Percentiles rank a stretch among this genome's conserved stretches.
Conservation (phyloP, 306 rosid genomes). For the Ormosia semicastrata region DNA sequence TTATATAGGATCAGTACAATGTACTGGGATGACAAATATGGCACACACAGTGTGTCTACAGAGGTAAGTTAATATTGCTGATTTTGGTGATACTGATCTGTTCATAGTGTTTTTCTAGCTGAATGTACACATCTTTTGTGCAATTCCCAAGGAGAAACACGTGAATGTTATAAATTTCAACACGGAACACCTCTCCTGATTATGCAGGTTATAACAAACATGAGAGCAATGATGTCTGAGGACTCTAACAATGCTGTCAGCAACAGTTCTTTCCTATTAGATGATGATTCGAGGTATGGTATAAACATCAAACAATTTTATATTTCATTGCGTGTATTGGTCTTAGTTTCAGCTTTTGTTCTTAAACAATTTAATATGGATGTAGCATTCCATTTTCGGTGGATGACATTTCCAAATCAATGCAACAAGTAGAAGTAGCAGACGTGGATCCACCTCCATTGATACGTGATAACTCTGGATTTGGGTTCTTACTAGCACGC, state of each 20-base stretch:
- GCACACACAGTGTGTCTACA: constrained; percentile 30
- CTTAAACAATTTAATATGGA: neutral
- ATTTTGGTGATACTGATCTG: too few species aligned
- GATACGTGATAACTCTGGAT: constrained; percentile 70
- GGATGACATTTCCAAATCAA: constrained; percentile 71
- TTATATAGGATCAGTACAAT: constrained; percentile 75
- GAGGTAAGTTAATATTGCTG: too few species aligned
- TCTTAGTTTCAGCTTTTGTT: neutral
- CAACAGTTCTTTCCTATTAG: constrained; percentile 72
- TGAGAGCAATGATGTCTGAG: constrained; percentile 71
- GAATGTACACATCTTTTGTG: neutral
- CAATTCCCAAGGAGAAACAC: neutral
- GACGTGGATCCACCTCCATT: constrained; percentile 72
- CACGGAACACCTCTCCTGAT: neutral
- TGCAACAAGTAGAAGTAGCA: constrained; percentile 56
- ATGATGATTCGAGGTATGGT: constrained; percentile 71
- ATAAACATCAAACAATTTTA: neutral
- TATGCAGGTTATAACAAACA: constrained; percentile 57
- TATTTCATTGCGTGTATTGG: neutral
- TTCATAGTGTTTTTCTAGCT: neutral
- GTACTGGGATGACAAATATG: constrained; percentile 83
- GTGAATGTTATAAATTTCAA: neutral
- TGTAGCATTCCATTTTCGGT: constrained; percentile 76
- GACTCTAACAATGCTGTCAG: constrained; percentile 65
- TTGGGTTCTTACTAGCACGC: constrained; percentile 67